Evolutionary conservation across 371 early-diverging fungal genomes (phyloP), one percentile per base, ranked within the genome.

Genomic region (Mucor irregularis): DNA sequence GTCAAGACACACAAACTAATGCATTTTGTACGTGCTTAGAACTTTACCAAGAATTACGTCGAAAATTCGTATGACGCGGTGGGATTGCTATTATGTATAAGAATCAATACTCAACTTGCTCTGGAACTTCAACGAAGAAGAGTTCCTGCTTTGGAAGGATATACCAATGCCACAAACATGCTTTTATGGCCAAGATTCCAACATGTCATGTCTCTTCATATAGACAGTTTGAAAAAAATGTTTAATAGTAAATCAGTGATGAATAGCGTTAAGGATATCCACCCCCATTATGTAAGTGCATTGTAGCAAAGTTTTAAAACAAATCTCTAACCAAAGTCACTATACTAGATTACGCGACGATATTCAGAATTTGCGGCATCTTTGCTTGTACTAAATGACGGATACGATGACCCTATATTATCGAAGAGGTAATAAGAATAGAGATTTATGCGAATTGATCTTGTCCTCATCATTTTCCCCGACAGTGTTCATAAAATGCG

Each of bases 161-260:
- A 90, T 58, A 80, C 89, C 30, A 91, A 94, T 70, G 82, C 88
- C 14, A 83, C 88, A 35, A 93, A 93, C 56, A 93, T 93, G 87
- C 64, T 89, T n/a, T 72, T 97, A 25, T 95, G 95, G 96, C 96
- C 96, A 14, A 75, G 93, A 9, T 96, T 93, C 66, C 94, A 94
- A 56, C 71, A 85, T 31, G 81, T 97, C 13, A 88, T 97, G 68
- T 89, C 92, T 46, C 61, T 90, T 62, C 95, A 96, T 64, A 83
- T 92, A 4, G 93, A 95, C 43, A 92, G 92, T 50, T 64, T 93
- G 29, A 83, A 82, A 34, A 91, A 89, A 50, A 79, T 80, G 74
- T 83, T 83, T 6, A 69, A 73, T 44, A 80, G 61, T 17, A 87
- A 80, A 57, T 68, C 90, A 24, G 61, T 85, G 0, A 54, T 74